Conservation (phyloP, 2,329 filamentous ascomycete genomes). For the Atkinsonella hypoxylon region DNA sequence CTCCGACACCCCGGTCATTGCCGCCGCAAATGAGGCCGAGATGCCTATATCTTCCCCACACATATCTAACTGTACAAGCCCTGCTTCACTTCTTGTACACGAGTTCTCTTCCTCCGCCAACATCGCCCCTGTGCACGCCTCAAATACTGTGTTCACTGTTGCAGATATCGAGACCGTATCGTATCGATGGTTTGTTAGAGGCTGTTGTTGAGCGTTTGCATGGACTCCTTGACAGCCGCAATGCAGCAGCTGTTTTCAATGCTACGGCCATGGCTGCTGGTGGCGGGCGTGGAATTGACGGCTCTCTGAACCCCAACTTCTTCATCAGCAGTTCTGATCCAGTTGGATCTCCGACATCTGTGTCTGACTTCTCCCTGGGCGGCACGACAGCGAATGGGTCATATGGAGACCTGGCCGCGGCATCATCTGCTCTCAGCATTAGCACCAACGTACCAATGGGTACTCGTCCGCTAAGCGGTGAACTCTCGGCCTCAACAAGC, state of each 20-base stretch:
- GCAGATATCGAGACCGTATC: constrained; percentile 86
- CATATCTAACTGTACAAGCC: constrained; percentile 76
- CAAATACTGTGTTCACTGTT: constrained; percentile 93
- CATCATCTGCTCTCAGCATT: constrained; percentile 32
- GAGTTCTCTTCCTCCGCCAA: constrained; percentile 66
- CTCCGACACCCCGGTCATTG: constrained; percentile 44
- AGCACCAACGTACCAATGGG: constrained; percentile 30
- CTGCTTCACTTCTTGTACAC: constrained; percentile 92
- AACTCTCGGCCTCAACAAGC: constrained; percentile 37
- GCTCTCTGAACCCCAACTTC: constrained; percentile 49
- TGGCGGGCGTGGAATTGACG: constrained; percentile 73
- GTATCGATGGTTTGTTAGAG: constrained; percentile 83
- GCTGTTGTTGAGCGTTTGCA: constrained; percentile 87
- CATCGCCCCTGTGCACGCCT: constrained; percentile 74
- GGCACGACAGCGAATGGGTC: constrained; percentile 19
- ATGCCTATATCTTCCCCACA: constrained; percentile 87
- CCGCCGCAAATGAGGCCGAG: constrained; percentile 60
- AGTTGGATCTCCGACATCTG: constrained; percentile 22
- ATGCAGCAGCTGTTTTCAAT: constrained; percentile 95
- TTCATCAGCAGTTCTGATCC: constrained; percentile 39
- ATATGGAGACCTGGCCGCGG: constrained; percentile 19
- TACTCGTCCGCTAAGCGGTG: constrained; percentile 31
- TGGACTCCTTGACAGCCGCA: constrained; percentile 77
- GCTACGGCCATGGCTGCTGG: constrained; percentile 96
- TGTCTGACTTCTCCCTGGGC: constrained; percentile 22